Base-by-base conservation (phyloP, 2,329 filamentous ascomycete species). In the Nigrospora oryzae region DNA sequence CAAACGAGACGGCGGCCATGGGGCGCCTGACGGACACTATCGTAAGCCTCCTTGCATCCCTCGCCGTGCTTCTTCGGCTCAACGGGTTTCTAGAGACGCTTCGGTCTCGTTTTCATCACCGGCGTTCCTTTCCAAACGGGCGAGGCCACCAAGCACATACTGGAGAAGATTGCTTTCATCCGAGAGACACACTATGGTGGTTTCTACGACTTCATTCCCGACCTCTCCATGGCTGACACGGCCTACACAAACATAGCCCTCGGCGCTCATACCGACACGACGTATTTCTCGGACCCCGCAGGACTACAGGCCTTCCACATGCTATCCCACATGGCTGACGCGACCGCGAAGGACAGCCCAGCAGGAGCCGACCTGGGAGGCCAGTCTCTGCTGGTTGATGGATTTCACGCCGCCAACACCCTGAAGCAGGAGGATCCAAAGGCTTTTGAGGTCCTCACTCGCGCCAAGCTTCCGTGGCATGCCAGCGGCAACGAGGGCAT, bases 241-340 rank as follows among this genome's bases (percentile, higher is more conserved):
- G 89, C 89, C 4, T 98, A 97, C 67, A 96, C 91, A 2, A 89
- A 85, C 55, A 74, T 93, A 42, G 82, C 83, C 1, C 77, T 98
- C 3, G 79, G 81, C 16, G 84, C 86, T 1, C 93, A 98, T 64
- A 97, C 91, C 1, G 93, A 98, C 66, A 97, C 81, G 7, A 95
- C 91, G 1, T 97, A 98, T 65, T 97, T 97, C 67, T 89, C 81
- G 17, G 91, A 97, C 51, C 91, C 93, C 0, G 83, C 87, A 2
- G 89, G 91, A 11, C 75, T 98, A 32, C 93, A 98, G 63, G 82
- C 93, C 23, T 94, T 98, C 64, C 93, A 98, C 60, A 72, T 96
- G 39, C 76, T 97, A 28, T 93, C 87, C 0, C 88, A 94, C 62
- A 64, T 53, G 47, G 35, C 35, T 2, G 69, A 56, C 13, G 16